A percentile compares a stretch with the other conserved stretches of the same genome.
Conservation (phyloP, 75 land plant species). For the Isoetes taiwanensis region DNA sequence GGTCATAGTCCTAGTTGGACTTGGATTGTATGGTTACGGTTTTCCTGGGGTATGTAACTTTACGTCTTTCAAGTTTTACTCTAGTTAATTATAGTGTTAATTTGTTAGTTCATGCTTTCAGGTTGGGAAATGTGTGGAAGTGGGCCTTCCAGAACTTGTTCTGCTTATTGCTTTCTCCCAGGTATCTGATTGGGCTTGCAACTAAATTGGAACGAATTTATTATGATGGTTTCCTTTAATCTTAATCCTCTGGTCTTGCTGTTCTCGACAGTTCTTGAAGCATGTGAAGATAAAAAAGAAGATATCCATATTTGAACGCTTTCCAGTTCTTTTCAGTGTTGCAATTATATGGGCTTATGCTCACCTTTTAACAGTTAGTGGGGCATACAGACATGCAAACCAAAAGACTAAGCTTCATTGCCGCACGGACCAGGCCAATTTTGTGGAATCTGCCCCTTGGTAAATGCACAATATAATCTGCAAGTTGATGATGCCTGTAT, state of each 20-base stretch:
- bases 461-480: conserved; percentile 9
- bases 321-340: conserved; percentile 33
- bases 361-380: conserved; percentile 37
- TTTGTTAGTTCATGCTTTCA: conserved; percentile 28
- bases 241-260: neutral
- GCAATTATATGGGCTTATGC: conserved; percentile 54
- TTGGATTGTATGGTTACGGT: conserved; percentile 65
- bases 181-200: too few relatives aligned
- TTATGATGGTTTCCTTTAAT: too few relatives aligned
- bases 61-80: too few relatives aligned
- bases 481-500: neutral
- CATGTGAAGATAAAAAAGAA: conserved; percentile 23
- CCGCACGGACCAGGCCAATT: conserved; percentile 53
- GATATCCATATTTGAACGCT: conserved; percentile 36
- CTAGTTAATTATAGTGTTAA: too few relatives aligned
- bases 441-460: conserved; percentile 52
- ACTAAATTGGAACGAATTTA: too few relatives aligned
- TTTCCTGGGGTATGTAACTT: conserved; percentile 63
- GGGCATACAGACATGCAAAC: conserved; percentile 31
- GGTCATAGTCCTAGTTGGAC: conserved; percentile 49
- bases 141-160: conserved; percentile 74
- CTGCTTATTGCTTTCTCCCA: conserved; percentile 52
- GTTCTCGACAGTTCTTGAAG: conserved; percentile 59
- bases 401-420: conserved; percentile 30
- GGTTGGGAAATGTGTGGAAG: conserved; percentile 86